Percentiles rank a stretch among this genome's conserved stretches.
Evolutionary conservation across 2,329 filamentous ascomycete genomes (phyloP).

Genomic region (Alternaria rosae): DNA sequence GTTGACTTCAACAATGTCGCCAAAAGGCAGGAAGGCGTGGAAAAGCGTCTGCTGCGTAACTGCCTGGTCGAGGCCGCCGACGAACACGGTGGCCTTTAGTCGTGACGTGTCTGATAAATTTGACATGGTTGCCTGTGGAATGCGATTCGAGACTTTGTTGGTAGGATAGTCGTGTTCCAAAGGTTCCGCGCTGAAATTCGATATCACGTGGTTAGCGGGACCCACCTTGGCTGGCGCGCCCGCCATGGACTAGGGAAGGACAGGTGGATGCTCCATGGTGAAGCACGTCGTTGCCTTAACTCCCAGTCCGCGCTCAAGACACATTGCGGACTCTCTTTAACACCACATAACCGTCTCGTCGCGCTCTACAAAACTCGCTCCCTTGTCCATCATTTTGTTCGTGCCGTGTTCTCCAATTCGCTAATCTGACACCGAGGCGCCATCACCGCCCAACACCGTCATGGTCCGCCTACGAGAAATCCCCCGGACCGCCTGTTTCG

Average conservation of each 20-base stretch:
- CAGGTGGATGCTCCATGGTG: conserved; percentile 46
- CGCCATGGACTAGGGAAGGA: conserved; percentile 39
- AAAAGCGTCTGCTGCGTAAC: conserved; percentile 79
- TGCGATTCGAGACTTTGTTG: conserved; percentile 1
- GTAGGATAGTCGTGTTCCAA: conserved; percentile 2
- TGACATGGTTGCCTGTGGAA: conserved; percentile 19
- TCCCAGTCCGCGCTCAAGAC: conserved; percentile 22
- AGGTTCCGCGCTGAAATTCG: conserved; percentile 22
- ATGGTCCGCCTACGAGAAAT: conserved; percentile 99
- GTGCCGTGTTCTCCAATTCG: conserved; percentile 27
- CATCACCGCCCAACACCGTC: conserved; percentile 45
- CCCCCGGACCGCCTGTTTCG: conserved; percentile 93
- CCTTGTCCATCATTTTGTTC: conserved; percentile 24
- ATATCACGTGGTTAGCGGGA: conserved; percentile 35
- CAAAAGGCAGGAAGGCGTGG: conserved; percentile 95
- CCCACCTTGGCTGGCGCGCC: conserved; percentile 19
- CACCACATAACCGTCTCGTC: conserved; percentile 23
- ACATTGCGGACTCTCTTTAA: conserved; percentile 29
- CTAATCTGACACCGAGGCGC: conserved; percentile 39
- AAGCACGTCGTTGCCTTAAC: conserved; percentile 36
- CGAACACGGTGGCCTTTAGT: conserved; percentile 90
- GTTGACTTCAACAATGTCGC: conserved; percentile 90
- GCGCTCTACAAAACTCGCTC: conserved; percentile 19
- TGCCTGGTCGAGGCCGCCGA: conserved; percentile 83
- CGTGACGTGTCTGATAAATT: conserved; percentile 82